phyloP scores from a whole-genome alignment of 164 flowering plant species.

The Macadamia tetraphylla region DNA sequence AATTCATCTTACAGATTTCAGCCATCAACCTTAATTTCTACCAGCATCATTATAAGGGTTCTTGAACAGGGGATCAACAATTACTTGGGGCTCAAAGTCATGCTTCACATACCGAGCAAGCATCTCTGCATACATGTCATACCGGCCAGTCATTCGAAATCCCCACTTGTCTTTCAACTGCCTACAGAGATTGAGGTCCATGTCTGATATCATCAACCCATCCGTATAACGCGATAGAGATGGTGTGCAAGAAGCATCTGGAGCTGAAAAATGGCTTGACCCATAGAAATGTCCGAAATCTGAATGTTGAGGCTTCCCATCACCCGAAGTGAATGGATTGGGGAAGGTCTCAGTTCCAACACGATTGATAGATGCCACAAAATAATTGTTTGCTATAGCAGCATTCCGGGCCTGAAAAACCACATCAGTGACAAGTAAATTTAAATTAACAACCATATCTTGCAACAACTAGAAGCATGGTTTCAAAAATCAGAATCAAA shows the following conservation, averaged over 20 bases:
- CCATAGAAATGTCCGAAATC: constrained; percentile 98
- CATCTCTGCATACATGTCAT: constrained; percentile 65
- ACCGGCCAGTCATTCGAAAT: constrained; percentile 91
- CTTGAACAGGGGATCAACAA: constrained; percentile 62
- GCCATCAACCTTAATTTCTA: not conserved
- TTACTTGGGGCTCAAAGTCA: constrained; percentile 84
- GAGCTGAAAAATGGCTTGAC: constrained; percentile 88
- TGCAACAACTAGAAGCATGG: too few species aligned
- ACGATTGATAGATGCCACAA: constrained; percentile 91
- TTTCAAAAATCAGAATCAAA: too few species aligned
- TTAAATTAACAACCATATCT: too few species aligned
- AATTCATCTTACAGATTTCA: not conserved
- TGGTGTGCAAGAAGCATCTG: constrained; percentile 93
- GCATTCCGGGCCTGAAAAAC: constrained; percentile 87
- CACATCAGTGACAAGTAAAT: not conserved
- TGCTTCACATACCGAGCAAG: constrained; percentile 60
- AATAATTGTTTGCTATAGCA: constrained; percentile 91
- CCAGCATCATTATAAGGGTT: constrained; percentile 20
- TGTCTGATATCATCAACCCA: constrained; percentile 79
- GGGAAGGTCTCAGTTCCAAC: constrained; percentile 91
- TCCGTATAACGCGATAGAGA: constrained; percentile 75
- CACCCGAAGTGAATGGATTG: constrained; percentile 94
- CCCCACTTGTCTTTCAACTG: constrained; percentile 99
- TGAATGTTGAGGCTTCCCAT: constrained; percentile 84
- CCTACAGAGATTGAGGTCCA: constrained; percentile 94